A percentile compares a stretch with the other conserved stretches of the same genome.
Evolutionary conservation across 129 eudicot species (phyloP).

Genomic region (Rutidosis leptorrhynchoides): DNA sequence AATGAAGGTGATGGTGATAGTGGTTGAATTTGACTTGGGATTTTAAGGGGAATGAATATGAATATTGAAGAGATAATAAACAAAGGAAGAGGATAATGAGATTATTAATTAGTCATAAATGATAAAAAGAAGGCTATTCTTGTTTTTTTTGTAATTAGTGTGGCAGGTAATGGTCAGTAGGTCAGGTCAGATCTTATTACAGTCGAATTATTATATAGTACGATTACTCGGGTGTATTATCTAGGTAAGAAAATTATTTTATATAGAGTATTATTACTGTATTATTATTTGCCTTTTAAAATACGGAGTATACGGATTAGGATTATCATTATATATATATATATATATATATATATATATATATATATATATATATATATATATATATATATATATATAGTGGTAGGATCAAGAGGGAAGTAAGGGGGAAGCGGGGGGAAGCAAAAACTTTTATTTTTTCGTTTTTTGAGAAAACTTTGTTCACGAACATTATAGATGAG

Average conservation of each 20-base stretch:
- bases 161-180: constrained; percentile 3
- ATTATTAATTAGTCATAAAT: constrained; percentile 6
- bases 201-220: constrained; percentile 21
- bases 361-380: too few relatives aligned
- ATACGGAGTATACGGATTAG: too few relatives aligned
- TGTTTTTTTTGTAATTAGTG: neutral
- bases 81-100: constrained; percentile 1
- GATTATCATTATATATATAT: too few relatives aligned
- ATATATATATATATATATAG: too few relatives aligned
- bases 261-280: neutral
- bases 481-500: too few relatives aligned
- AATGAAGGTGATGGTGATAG: neutral
- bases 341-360: too few relatives aligned
- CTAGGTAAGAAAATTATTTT: neutral
- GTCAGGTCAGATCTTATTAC: constrained; percentile 16
- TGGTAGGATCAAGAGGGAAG: too few relatives aligned
- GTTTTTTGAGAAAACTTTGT: too few relatives aligned
- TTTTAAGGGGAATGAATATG: constrained; percentile 6
- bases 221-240: neutral
- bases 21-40: constrained; percentile 1
- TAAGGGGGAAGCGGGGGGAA: too few relatives aligned
- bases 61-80: constrained; percentile 12
- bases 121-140: neutral
- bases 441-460: too few relatives aligned
- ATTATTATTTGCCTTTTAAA: neutral